A percentile compares a stretch with the other conserved stretches of the same genome.
Conservation (phyloP, 352 stramenopile genomes). For the Phytopythium delawarense region DNA sequence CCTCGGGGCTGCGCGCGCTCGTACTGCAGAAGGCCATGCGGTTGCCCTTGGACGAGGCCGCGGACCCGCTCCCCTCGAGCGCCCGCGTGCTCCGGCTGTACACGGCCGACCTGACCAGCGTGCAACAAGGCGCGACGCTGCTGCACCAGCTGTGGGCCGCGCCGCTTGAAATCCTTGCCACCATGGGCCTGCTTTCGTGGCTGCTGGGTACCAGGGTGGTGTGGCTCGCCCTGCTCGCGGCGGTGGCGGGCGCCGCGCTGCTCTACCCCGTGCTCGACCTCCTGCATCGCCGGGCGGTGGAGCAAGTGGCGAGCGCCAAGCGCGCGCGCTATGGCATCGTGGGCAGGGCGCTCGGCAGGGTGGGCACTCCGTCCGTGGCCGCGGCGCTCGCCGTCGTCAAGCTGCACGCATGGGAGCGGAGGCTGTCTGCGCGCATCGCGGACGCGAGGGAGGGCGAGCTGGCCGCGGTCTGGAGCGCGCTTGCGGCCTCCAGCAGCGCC, state of each 20-base stretch:
- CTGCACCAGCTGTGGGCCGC: slow-evolving; percentile 74
- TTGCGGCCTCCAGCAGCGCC: slow-evolving; percentile 33
- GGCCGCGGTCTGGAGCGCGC: slow-evolving; percentile 37
- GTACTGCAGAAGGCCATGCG: slow-evolving; percentile 72
- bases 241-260: slow-evolving; percentile 32
- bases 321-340: slow-evolving; percentile 56
- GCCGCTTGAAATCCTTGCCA: slow-evolving; percentile 44
- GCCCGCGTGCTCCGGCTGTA: slow-evolving; percentile 44
- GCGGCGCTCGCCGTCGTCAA: slow-evolving; percentile 92
- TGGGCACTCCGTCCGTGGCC: neutral
- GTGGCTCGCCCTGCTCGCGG: slow-evolving; percentile 18
- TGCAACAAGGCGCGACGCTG: slow-evolving; percentile 56
- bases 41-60: slow-evolving; percentile 13
- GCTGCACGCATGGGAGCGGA: slow-evolving; percentile 92
- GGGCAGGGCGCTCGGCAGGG: slow-evolving; percentile 46
- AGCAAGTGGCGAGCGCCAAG: slow-evolving; percentile 32
- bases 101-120: slow-evolving; percentile 50
- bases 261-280: slow-evolving; percentile 40
- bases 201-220: slow-evolving; percentile 31
- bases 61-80: slow-evolving; percentile 10
- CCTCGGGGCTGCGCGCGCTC: slow-evolving; percentile 61
- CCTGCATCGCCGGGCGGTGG: slow-evolving; percentile 31
- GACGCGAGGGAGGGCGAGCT: slow-evolving; percentile 41
- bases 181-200: slow-evolving; percentile 44
- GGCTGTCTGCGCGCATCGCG: slow-evolving; percentile 74